Conservation (phyloP, 257 asterid genomes). For the Primulina huaijiensis region DNA sequence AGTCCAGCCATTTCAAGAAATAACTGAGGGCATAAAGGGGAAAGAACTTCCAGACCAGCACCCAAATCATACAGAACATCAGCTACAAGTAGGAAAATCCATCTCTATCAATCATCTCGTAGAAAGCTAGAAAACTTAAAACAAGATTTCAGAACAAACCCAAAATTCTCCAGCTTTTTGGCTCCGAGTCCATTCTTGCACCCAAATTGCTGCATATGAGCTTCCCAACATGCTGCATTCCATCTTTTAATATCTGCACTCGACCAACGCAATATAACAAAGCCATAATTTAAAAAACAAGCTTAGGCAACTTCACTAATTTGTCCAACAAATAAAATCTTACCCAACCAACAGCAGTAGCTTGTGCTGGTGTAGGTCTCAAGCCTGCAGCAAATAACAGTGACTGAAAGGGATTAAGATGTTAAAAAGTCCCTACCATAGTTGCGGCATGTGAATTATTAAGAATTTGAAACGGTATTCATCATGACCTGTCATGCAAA, state of each 20-base stretch:
- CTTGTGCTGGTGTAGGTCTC: slow-evolving; percentile 98
- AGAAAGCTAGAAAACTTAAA: slow-evolving; percentile 12
- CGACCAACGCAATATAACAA: slow-evolving; percentile 19
- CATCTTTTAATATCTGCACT: slow-evolving; percentile 84
- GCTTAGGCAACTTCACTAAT: slow-evolving; percentile 2
- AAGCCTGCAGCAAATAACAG: slow-evolving; percentile 98
- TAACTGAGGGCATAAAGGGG: slow-evolving; percentile 94
- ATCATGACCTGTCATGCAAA: background rate
- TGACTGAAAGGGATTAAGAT: slow-evolving; percentile 77
- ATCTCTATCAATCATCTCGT: slow-evolving; percentile 24
- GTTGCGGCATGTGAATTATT: slow-evolving; percentile 19
- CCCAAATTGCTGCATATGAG: slow-evolving; percentile 94
- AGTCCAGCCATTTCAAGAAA: slow-evolving; percentile 99
- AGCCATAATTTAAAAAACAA: slow-evolving; percentile 7
- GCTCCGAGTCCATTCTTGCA: slow-evolving; percentile 98
- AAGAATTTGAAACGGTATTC: slow-evolving; percentile 4
- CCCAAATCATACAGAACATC: slow-evolving; percentile 95
- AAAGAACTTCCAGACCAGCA: slow-evolving; percentile 85
- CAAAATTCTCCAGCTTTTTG: slow-evolving; percentile 88
- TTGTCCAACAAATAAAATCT: slow-evolving; percentile 22
- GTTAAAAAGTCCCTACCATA: slow-evolving; percentile 24
- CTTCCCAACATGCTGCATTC: slow-evolving; percentile 97
- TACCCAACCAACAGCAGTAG: slow-evolving; percentile 99
- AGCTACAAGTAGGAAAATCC: slow-evolving; percentile 54
- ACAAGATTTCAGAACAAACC: slow-evolving; percentile 44